phyloP scores from a whole-genome alignment of 257 asterid genomes.

The Cinchona pubescens region DNA sequence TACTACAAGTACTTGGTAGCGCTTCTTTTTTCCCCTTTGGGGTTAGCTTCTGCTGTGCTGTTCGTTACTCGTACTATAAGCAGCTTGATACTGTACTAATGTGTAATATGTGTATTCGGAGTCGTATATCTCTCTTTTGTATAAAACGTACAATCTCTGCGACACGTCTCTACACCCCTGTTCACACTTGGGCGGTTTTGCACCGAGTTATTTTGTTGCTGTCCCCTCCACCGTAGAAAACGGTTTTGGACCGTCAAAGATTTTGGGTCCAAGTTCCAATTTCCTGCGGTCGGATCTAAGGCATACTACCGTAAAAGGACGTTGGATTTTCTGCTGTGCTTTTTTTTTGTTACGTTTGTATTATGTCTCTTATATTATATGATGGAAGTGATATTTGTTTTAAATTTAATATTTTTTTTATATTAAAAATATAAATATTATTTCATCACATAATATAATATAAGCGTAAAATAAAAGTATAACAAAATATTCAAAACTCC shows the following conservation, averaged over 20 bases:
- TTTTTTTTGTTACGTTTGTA: too few relatives aligned
- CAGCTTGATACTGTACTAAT: not conserved
- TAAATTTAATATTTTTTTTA: too few relatives aligned
- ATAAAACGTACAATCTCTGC: not conserved
- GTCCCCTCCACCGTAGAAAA: slow-evolving; percentile 5
- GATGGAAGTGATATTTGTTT: too few relatives aligned
- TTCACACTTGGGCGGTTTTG: slow-evolving; percentile 7
- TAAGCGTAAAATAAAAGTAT: too few relatives aligned
- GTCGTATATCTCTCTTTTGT: not conserved
- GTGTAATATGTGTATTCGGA: not conserved
- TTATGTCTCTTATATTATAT: too few relatives aligned
- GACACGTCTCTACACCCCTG: too few relatives aligned
- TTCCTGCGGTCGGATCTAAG: slow-evolving; percentile 7
- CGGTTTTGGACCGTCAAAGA: slow-evolving; percentile 16
- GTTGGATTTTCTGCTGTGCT: too few relatives aligned
- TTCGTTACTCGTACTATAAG: not conserved
- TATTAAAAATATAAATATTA: too few relatives aligned
- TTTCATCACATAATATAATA: too few relatives aligned
- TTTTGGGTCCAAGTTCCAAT: slow-evolving; percentile 25
- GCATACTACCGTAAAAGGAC: not conserved
- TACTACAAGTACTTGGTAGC: not conserved
- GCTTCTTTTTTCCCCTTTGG: not conserved
- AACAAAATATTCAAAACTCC: too few relatives aligned
- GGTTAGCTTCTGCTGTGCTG: not conserved
- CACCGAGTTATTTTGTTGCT: not conserved